Percentiles rank a stretch among this genome's conserved stretches.
Evolutionary conservation across 352 stramenopile species (phyloP).

Genomic region (Peronospora belbahrii): DNA sequence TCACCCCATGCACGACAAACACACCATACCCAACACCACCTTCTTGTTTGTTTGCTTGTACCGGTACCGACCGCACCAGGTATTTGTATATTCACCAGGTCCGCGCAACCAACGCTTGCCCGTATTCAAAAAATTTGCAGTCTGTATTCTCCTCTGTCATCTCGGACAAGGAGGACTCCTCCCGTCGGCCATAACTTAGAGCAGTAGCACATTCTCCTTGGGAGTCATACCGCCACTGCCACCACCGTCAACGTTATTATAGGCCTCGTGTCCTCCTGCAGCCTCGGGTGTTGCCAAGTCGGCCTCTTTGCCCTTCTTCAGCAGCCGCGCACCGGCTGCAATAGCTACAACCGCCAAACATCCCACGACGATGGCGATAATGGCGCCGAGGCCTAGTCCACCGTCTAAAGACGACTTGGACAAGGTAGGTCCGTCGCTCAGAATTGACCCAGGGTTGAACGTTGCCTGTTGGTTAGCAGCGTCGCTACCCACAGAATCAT

Average conservation of each 20-base stretch:
- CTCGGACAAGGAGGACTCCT: background rate
- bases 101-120: conserved; percentile 15
- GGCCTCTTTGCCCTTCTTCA: conserved; percentile 59
- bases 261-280: conserved; percentile 34
- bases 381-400: conserved; percentile 28
- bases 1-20: conserved; percentile 18
- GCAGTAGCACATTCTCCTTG: conserved; percentile 75
- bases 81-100: conserved; percentile 13
- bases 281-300: conserved; percentile 40
- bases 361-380: conserved; percentile 58
- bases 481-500: conserved; percentile 15
- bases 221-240: conserved; percentile 61
- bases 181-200: conserved; percentile 55
- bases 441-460: conserved; percentile 30
- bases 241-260: conserved; percentile 38
- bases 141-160: conserved; percentile 26
- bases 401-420: background rate
- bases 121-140: conserved; percentile 30
- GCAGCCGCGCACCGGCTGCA: conserved; percentile 52
- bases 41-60: conserved; percentile 7
- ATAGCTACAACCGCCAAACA: conserved; percentile 67
- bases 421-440: conserved; percentile 18
- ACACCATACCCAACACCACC: conserved; percentile 21
- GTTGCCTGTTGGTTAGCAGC: conserved; percentile 30
- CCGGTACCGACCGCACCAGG: conserved; percentile 5